These are phyloP conservation scores for Primulina tabacum DNA, from an alignment of 257 asterid genomes.

Conservation along the genomic window DNA sequence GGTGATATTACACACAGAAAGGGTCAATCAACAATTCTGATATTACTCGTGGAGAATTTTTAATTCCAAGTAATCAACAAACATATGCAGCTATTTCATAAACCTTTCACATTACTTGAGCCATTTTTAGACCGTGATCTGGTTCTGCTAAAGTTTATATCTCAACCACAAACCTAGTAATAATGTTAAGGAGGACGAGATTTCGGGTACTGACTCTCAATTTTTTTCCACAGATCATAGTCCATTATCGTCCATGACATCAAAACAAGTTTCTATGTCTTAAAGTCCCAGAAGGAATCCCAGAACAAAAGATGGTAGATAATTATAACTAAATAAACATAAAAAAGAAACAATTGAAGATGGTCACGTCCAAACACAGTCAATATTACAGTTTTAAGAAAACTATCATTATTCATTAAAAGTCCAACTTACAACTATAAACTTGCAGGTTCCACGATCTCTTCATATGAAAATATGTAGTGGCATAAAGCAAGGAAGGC, in stretches of 20 bases:
- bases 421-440: neutral
- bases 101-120: neutral
- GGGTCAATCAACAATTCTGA: neutral
- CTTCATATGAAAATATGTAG: neutral
- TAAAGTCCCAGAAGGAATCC: neutral
- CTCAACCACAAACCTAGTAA: neutral
- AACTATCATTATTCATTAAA: neutral
- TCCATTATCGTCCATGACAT: neutral
- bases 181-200: neutral
- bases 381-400: too few relatives aligned
- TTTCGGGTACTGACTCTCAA: neutral
- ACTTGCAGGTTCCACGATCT: neutral
- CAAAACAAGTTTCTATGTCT: neutral
- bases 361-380: neutral
- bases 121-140: neutral
- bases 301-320: too few relatives aligned
- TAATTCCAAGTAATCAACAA: neutral
- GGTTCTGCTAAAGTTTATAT: neutral
- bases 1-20: neutral
- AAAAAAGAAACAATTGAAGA: neutral
- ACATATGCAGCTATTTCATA: neutral
- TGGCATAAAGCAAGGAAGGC: neutral
- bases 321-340: too few relatives aligned
- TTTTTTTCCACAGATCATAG: neutral
- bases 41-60: neutral